Base-by-base conservation (phyloP, 139 green algal species). In the Chlorella sp. region DNA sequence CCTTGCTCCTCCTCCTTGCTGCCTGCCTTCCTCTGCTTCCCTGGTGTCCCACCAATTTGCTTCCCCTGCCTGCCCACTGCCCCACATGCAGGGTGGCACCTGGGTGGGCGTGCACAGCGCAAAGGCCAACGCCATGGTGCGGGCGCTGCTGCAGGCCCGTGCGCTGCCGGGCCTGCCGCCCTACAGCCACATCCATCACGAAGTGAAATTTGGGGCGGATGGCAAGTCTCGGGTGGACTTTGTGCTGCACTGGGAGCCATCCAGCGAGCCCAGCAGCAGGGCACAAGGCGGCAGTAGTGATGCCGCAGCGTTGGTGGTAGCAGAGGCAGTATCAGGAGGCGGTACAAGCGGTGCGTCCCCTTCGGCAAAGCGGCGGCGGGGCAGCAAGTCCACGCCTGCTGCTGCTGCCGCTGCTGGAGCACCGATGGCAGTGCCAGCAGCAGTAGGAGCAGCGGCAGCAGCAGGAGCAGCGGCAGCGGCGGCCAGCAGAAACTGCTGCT, bases 121-220 rank as follows among this genome's bases (percentile, higher is more conserved):
- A 23, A 85, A 92, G 34, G 92, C 92, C 23, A 95, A 95, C 83
- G 87, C 84, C 30, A 84, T 95, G 47, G 92, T 95, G 44, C 38
- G 63, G 3, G 13, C 21, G 3, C 75, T 92, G 23, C 80, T 93
- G 34, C 60, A 88, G 36, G 34, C 18, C 16, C 74, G 60, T 21
- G 32, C 64, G 41, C 34, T 94, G n/a, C 51, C 81, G 39, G 68
- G 84, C 30, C 81, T 94, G 56, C 85, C 85, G 7, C 63, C 82
- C 3, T 93, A 89, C 34, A 44, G 21, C 3, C 30, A 62, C 9
- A 63, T 94, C 17, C 57, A 87, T 32, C 65, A 34, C 12, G 92
- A 95, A 74, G 89, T 95, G 36, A 84, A 79, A 18, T 92, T 88
- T 75, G 92, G 89, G 0, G 26, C 28, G 3, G 72, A 81, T 30